Evolutionary conservation across 2,329 filamentous ascomycete species (phyloP).

Genomic region (Rhinocladiella similis): DNA sequence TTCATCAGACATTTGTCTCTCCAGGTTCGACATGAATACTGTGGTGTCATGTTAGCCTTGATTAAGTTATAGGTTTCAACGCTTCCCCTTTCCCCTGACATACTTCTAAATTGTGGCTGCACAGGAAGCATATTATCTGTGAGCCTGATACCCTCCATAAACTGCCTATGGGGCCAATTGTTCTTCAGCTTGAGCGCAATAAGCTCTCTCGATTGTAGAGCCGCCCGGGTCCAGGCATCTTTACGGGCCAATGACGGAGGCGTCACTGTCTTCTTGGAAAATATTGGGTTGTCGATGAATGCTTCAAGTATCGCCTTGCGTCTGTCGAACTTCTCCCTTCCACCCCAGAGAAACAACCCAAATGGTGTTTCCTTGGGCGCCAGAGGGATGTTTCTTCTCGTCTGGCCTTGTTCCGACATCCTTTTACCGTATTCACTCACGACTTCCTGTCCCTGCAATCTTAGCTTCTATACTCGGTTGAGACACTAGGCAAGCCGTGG

Average conservation of each 20-base stretch:
- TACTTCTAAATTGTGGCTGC: conserved; percentile 28
- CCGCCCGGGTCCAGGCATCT: conserved; percentile 28
- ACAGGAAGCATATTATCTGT: conserved; percentile 30
- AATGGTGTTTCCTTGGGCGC: conserved; percentile 10
- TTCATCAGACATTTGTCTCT: conserved; percentile 30
- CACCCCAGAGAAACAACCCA: conserved; percentile 30
- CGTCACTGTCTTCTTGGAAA: conserved; percentile 25
- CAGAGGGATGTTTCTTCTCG: conserved; percentile 24
- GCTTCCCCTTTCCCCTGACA: neutral
- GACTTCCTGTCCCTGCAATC: too few relatives aligned
- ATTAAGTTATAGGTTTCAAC: too few relatives aligned
- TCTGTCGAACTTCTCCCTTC: conserved; percentile 26
- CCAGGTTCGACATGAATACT: conserved; percentile 31
- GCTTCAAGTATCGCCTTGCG: conserved; percentile 24
- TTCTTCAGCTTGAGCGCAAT: conserved; percentile 26
- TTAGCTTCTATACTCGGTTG: too few relatives aligned
- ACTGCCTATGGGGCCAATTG: conserved; percentile 27
- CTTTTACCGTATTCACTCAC: neutral
- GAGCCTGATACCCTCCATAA: conserved; percentile 27
- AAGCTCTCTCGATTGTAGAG: conserved; percentile 26
- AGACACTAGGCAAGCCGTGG: too few relatives aligned
- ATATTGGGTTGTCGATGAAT: conserved; percentile 26
- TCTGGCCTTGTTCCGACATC: neutral
- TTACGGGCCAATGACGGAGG: conserved; percentile 27
- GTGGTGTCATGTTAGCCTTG: too few relatives aligned